These are phyloP conservation scores for Fusarium dimerum DNA, from an alignment of 2,329 filamentous ascomycete genomes.

Conservation along the genomic window DNA sequence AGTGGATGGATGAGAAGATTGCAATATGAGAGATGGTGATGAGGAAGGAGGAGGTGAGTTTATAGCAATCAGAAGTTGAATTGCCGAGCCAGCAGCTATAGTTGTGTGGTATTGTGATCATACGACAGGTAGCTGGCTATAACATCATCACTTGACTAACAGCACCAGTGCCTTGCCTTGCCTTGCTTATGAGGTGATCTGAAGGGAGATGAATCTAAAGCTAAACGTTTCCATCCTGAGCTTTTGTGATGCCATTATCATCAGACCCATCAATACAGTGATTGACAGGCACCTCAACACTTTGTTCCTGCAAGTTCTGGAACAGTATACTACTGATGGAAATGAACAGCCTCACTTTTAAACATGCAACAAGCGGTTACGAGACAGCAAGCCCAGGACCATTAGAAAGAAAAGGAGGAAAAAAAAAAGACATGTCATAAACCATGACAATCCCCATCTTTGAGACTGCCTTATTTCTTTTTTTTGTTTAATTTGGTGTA, in stretches of 20 bases:
- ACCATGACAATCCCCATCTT: not conserved
- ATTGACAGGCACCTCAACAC: too few species aligned
- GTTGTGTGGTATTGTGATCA: not conserved
- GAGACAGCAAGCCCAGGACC: not conserved
- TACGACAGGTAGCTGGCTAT: not conserved
- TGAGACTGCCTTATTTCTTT: constrained; percentile 11
- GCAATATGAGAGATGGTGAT: not conserved
- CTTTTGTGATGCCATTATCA: too few species aligned
- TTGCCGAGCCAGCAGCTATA: too few species aligned
- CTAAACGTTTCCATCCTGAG: too few species aligned
- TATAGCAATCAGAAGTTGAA: not conserved
- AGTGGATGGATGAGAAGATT: not conserved
- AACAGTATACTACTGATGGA: too few species aligned
- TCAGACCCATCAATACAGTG: too few species aligned
- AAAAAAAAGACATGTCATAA: not conserved
- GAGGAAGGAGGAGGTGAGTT: not conserved
- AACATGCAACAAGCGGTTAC: not conserved
- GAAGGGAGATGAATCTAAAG: too few species aligned
- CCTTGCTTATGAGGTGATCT: too few species aligned
- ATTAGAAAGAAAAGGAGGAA: not conserved
- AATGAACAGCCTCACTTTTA: too few species aligned
- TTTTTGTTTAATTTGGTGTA: constrained; percentile 9
- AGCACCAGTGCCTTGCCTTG: too few species aligned
- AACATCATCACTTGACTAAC: not conserved
- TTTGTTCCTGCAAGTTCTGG: too few species aligned